Percentiles rank a stretch among this genome's conserved stretches.
Conservation (phyloP, 192 early-diverging fungal genomes). For the Backusella tarrabulga region DNA sequence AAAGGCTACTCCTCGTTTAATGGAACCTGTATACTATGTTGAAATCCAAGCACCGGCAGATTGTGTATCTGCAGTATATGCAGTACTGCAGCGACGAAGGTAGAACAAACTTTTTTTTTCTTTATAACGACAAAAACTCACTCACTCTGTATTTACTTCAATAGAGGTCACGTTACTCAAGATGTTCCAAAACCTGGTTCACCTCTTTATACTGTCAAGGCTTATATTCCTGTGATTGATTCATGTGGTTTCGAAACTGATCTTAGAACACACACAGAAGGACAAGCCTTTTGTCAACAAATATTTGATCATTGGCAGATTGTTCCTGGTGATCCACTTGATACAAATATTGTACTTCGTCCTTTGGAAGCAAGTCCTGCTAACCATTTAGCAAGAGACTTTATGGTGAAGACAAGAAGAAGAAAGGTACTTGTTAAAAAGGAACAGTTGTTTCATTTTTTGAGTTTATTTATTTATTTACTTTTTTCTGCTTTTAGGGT, state of each 20-base stretch:
- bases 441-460: not conserved
- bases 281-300: slow-evolving; percentile 97
- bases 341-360: slow-evolving; percentile 79
- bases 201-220: slow-evolving; percentile 90
- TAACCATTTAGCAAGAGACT: slow-evolving; percentile 92
- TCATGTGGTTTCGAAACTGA: slow-evolving; percentile 97
- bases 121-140: slow-evolving; percentile 1
- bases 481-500: slow-evolving; percentile 41
- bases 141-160: not conserved
- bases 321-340: slow-evolving; percentile 96
- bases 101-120: slow-evolving; percentile 19
- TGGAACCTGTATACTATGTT: slow-evolving; percentile 97
- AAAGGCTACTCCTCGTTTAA: slow-evolving; percentile 88
- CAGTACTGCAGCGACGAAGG: slow-evolving; percentile 84
- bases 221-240: slow-evolving; percentile 95
- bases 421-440: slow-evolving; percentile 64
- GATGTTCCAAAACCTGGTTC: slow-evolving; percentile 95
- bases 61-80: slow-evolving; percentile 93
- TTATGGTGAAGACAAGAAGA: slow-evolving; percentile 98
- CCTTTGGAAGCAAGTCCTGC: slow-evolving; percentile 89
- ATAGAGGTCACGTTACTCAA: slow-evolving; percentile 92
- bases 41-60: slow-evolving; percentile 98
- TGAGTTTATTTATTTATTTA: not conserved
- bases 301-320: slow-evolving; percentile 99
- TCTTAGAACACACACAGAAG: slow-evolving; percentile 92